Base-by-base conservation (phyloP, 2,329 filamentous ascomycete species). In the Fusarium xylarioides region DNA sequence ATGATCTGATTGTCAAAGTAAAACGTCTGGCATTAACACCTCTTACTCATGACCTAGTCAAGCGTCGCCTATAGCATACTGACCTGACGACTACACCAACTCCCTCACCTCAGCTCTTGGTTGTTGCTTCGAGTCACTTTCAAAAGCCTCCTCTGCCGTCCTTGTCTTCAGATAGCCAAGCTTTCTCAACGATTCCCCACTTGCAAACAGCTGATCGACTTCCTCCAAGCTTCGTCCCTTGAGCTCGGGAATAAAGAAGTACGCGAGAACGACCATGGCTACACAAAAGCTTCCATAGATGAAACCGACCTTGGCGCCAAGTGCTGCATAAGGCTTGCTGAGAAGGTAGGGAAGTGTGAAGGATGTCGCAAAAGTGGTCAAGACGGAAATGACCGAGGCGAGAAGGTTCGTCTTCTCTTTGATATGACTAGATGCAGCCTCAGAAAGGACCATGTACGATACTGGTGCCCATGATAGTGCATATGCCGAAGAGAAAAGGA, bases 221-320 rank as follows among this genome's bases (percentile, higher is more conserved):
- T 89, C 84, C 73, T 90, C 87, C 4, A 90, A 82, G 2, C 85
- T 86, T 23, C 83, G 81, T 0, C 86, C 86, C 34, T 85, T 87
- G 1, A 89, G 90, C 73, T 91, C 89, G 0, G 88, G 89, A 0
- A 89, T 85, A 61, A 87, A 87, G 64, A 84, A 72, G 3, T 42
- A 59, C 4, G 35, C 60, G 2, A 65, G 26, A 7, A 44, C 11
- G 6, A 52, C 40, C 21, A 23, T 42, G 4, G 23, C 28, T 2
- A 65, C 23, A 14, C 52, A 62, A 16, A 75, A 73, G 34, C 76
- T 71, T 11, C 81, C 83, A 49, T 81, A 84, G n/a, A 84, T 82
- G 52, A 82, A 84, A 5, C 82, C 82, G 1, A 83, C 77, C 43
- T 80, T 82, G 23, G 76, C 76, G 1, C 77, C 80, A 3, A 84